These are phyloP conservation scores for Sequoiadendron giganteum DNA, from an alignment of 75 land plant genomes.

Conservation along the genomic window DNA sequence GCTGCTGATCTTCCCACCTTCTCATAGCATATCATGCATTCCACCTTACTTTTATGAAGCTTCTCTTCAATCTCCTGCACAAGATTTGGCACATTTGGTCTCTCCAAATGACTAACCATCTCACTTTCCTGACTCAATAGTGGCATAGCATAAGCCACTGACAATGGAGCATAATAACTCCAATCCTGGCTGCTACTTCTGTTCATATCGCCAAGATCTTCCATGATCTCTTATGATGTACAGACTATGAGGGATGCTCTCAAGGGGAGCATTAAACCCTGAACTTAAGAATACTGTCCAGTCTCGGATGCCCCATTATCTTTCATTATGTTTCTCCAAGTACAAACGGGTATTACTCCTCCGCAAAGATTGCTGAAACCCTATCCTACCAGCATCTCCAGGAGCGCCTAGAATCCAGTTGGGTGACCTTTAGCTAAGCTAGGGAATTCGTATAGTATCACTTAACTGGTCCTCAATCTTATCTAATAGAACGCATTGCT, in stretches of 20 bases:
- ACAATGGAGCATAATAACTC: background rate
- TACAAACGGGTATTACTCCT: no score
- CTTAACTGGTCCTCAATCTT: no score
- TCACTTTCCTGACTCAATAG: background rate
- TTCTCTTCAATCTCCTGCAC: conserved; percentile 94
- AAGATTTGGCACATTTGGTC: conserved; percentile 58
- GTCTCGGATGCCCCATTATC: background rate
- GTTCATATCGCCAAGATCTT: background rate
- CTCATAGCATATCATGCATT: conserved; percentile 99
- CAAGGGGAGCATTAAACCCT: background rate
- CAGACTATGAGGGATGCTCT: no score
- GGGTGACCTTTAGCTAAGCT: no score
- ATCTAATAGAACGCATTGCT: no score
- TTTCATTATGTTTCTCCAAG: no score
- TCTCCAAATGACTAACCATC: background rate
- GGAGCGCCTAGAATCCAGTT: no score
- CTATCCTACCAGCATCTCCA: no score
- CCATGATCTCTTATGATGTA: background rate
- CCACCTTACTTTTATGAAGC: conserved; percentile 67
- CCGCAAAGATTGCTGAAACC: no score
- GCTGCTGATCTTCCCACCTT: conserved; percentile 70
- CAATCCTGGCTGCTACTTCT: conserved; percentile 4
- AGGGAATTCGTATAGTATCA: no score
- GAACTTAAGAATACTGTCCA: background rate
- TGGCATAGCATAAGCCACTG: background rate